A percentile compares a stretch with the other conserved stretches of the same genome.
phyloP scores from a whole-genome alignment of 2,329 filamentous ascomycete genomes.

The Alternaria brassicicola region DNA sequence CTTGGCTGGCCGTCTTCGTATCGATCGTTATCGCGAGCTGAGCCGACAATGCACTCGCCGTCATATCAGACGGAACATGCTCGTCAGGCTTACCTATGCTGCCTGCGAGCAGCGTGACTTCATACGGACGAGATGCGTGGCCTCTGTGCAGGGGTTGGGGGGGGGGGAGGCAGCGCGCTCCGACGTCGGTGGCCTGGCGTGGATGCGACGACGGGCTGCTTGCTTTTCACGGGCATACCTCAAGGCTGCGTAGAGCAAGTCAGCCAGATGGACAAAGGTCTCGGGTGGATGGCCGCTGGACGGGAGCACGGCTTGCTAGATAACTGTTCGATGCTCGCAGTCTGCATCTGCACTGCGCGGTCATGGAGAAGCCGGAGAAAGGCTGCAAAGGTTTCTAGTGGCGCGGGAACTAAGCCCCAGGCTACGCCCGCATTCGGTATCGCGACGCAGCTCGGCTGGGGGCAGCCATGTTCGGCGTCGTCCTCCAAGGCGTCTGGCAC shows the following conservation, averaged over 20 bases:
- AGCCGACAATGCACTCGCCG: slow-evolving; percentile 3
- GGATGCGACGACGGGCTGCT: not conserved
- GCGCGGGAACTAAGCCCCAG: slow-evolving; percentile 29
- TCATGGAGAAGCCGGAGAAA: slow-evolving; percentile 47
- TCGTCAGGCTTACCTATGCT: slow-evolving; percentile 22
- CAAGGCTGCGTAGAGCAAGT: not conserved
- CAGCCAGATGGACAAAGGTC: not conserved
- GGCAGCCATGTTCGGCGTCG: slow-evolving; percentile 23
- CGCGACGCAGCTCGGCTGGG: slow-evolving; percentile 25
- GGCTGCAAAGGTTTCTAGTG: slow-evolving; percentile 17
- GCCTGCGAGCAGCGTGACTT: slow-evolving; percentile 16
- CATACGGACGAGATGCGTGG: slow-evolving; percentile 24
- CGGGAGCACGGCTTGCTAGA: slow-evolving; percentile 2
- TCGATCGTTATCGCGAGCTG: slow-evolving; percentile 2
- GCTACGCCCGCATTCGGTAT: slow-evolving; percentile 16
- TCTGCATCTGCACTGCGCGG: not conserved
- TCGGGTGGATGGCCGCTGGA: not conserved
- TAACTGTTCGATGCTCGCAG: not conserved
- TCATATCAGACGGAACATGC: slow-evolving; percentile 14
- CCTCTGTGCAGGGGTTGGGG: slow-evolving; percentile 27
- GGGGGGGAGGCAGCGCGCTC: slow-evolving; percentile 21
- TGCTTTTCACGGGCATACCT: not conserved
- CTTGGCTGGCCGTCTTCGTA: not conserved
- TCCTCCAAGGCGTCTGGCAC: slow-evolving; percentile 21
- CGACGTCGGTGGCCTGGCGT: slow-evolving; percentile 22